Evolutionary conservation across 768 basidiomycete genomes (phyloP), one percentile per base, ranked within the genome.

Genomic region (Termitomyces sp.): DNA sequence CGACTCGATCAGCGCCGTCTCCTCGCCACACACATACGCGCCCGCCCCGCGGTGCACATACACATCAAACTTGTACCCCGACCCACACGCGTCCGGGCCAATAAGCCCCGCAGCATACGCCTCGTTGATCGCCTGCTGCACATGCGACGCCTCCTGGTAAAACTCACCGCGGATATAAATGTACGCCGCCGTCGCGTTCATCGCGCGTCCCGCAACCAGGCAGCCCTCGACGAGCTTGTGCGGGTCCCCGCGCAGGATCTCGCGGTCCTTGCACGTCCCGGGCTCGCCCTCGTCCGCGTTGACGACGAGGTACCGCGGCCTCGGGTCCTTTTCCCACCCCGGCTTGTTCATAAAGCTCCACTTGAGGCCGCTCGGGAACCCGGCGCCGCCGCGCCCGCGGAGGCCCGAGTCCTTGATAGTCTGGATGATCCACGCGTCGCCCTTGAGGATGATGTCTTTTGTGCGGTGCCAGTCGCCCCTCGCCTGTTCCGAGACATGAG

Each of bases 331-430:
- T 77, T 98, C 86, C 96, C 96, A 98, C 28, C 87, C 87, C n/a
- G 94, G 95, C 75, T 98, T 99, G 81, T 99, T 98, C 96, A 98
- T 96, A 71, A 94, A 94, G 67, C 88, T 90, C 95, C 95, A 98
- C 70, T 98, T 98, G 65, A 98, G 78, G 24, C 96, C 96, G 62
- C 88, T 90, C 0, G 96, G 96, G 70, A 99, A 99, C 29, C 96
- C 96, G 42, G 96, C 96, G 53, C 96, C 96, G 52, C 96, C 96
- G 55, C 96, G 87, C 13, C 96, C 96, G 68, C 96, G 86, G 36
- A 98, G 81, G 47, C 96, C 96, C 22, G 94, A 97, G 67, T 92
- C 93, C 72, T 99, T 98, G 67, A 98, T 91, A 45, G 86, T 87
- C 69, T 97, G 87, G 59, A 98, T 98, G 65, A 98, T 94, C 94